Conservation (phyloP, 768 basidiomycete genomes). For the Termitomyces sp. region DNA sequence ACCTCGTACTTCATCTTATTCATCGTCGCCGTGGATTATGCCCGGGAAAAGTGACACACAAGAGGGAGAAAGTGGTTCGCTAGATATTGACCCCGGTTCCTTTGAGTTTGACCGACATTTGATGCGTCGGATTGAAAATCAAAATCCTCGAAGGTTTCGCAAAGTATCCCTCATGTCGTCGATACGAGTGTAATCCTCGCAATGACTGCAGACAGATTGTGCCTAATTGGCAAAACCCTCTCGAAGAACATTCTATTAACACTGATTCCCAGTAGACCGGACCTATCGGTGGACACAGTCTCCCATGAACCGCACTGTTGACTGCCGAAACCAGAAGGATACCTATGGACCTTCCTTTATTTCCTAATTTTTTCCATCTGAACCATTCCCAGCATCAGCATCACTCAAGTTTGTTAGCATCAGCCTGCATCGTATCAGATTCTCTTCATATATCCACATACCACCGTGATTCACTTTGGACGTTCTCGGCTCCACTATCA, state of each 20-base stretch:
- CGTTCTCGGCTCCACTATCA: conserved; percentile 11
- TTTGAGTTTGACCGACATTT: conserved; percentile 40
- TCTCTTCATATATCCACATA: conserved; percentile 9
- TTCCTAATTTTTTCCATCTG: conserved; percentile 6
- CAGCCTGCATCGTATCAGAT: conserved; percentile 14
- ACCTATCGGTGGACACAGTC: conserved; percentile 7
- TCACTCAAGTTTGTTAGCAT: conserved; percentile 12
- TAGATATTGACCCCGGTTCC: conserved; percentile 28
- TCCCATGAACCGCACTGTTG: neutral
- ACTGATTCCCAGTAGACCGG: conserved; percentile 4
- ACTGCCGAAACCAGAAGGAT: neutral
- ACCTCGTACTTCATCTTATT: conserved; percentile 30
- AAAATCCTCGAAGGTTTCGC: conserved; percentile 25
- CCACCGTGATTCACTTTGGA: conserved; percentile 9
- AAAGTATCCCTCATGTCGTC: conserved; percentile 13
- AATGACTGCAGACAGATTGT: neutral
- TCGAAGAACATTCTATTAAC: neutral
- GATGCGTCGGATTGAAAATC: conserved; percentile 36
- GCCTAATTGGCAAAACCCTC: neutral
- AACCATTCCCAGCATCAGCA: conserved; percentile 19
- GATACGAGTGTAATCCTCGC: conserved; percentile 6
- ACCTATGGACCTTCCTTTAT: conserved; percentile 6
- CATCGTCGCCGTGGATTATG: conserved; percentile 34
- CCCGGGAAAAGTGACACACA: conserved; percentile 27
- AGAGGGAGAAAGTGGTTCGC: conserved; percentile 29